Evolutionary conservation across 108 stramenopile species (phyloP), one percentile per base, ranked within the genome.

Genomic region (Pseudonitzschia multiseries): DNA sequence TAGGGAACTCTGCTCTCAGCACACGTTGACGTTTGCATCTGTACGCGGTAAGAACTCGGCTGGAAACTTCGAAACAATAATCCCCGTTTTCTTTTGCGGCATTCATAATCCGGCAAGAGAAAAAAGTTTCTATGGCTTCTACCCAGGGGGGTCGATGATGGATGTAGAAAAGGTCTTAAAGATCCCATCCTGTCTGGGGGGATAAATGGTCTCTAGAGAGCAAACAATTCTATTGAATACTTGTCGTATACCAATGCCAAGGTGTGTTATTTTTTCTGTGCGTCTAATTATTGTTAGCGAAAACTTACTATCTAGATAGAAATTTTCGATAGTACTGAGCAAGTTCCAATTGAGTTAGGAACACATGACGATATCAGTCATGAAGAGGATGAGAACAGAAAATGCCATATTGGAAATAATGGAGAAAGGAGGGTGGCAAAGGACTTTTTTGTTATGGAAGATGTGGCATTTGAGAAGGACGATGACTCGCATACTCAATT

Each of bases 61-160:
- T n/a, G 48, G 29, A 8, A 28, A 31, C n/a, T 22, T 41, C 27
- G 27, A 26, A 22, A 26, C 41, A 22, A 24, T 26, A 17, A 5
- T 92, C n/a, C 88, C 89, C 42, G 71, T 93, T 51, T 81, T 77
- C 13, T 93, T 89, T 74, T 93, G 92, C 66, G 89, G 89, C 24
- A 59, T 89, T 56, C 92, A 93, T 62, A 89, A 90, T 77, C 87
- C 86, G 22, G 52, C 66, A 48, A 65, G 92, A 68, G 77, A 83
- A 26, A 33, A 44, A 48, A 67, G 69, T 40, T 84, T 72, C 18
- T 79, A 73, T 59, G 92, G 92, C 27, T 71, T 83, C 44, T 79
- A 73, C 71, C 89, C 91, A 65, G 84, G 84, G 40, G 87, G 78
- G 13, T 52, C 50, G 53, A 41, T 50, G 40, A 42, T 75, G 44